Conservation (phyloP, 2,329 filamentous ascomycete species). For the Hymenoscyphus repandus region DNA sequence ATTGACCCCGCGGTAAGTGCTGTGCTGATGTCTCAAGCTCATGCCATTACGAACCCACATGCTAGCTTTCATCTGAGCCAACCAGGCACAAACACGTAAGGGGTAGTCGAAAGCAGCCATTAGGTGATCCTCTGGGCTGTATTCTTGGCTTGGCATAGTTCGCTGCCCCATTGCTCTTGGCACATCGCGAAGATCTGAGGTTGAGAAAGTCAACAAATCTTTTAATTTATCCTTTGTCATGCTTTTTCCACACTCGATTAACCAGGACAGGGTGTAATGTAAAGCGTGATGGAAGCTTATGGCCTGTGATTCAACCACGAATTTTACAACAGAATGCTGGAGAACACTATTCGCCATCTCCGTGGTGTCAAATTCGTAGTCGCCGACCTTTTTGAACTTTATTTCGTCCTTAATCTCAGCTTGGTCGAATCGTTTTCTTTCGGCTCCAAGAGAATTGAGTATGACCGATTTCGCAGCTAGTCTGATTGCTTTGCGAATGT, state of each 20-base stretch:
- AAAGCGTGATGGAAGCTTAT: constrained; percentile 98
- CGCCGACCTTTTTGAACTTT: constrained; percentile 69
- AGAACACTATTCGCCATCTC: constrained; percentile 23
- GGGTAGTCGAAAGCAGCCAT: constrained; percentile 91
- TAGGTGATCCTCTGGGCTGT: constrained; percentile 69
- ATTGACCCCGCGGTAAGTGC: constrained; percentile 83
- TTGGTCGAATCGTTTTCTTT: constrained; percentile 77
- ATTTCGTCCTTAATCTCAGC: constrained; percentile 85
- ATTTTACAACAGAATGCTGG: constrained; percentile 69
- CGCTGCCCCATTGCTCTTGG: constrained; percentile 55
- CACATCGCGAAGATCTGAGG: constrained; percentile 62
- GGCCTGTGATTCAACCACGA: constrained; percentile 79
- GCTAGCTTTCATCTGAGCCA: constrained; percentile 95
- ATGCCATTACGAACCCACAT: constrained; percentile 99
- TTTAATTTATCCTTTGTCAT: constrained; percentile 64
- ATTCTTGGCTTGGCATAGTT: constrained; percentile 50
- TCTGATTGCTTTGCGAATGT: constrained; percentile 66
- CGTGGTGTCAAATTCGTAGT: constrained; percentile 71
- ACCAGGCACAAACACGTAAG: constrained; percentile 87
- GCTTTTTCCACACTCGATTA: constrained; percentile 81
- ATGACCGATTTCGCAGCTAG: constrained; percentile 79
- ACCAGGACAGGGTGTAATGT: constrained; percentile 94
- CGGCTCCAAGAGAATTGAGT: constrained; percentile 82
- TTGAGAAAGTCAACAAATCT: constrained; percentile 65
- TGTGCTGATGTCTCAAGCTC: constrained; percentile 90